A percentile compares a stretch with the other conserved stretches of the same genome.
Evolutionary conservation across 768 basidiomycete genomes (phyloP).

Genomic region (Daedaleopsis sinensis): DNA sequence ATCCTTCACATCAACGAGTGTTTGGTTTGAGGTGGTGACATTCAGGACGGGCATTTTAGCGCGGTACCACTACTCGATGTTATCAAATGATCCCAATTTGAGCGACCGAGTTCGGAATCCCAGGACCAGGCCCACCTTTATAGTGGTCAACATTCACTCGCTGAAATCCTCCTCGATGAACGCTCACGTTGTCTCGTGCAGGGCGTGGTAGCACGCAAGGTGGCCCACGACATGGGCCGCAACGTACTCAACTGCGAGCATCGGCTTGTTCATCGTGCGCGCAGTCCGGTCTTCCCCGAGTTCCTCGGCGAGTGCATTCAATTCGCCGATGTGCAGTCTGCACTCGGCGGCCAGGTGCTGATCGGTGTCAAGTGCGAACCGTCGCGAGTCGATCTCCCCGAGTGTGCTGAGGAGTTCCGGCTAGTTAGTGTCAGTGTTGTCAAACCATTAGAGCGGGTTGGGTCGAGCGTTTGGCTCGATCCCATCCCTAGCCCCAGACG

Average conservation of each 20-base stretch:
- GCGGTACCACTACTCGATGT: constrained; percentile 58
- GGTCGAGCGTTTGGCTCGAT: too few relatives aligned
- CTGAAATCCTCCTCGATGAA: constrained; percentile 58
- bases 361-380: constrained; percentile 51
- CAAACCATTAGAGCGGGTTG: constrained; percentile 50
- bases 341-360: constrained; percentile 49
- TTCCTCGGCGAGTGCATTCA: constrained; percentile 38
- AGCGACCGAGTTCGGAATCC: too few relatives aligned
- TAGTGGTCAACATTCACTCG: constrained; percentile 44
- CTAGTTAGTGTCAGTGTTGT: constrained; percentile 54
- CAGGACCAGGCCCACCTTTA: constrained; percentile 44
- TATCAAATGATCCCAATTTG: constrained; percentile 32
- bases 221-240: constrained; percentile 45
- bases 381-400: constrained; percentile 38
- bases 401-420: constrained; percentile 44
- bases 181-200: constrained; percentile 56
- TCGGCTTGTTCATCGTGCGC: constrained; percentile 43
- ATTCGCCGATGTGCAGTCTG: constrained; percentile 54
- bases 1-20: constrained; percentile 79
- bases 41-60: constrained; percentile 51
- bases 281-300: constrained; percentile 46
- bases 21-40: constrained; percentile 55
- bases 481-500: too few relatives aligned
- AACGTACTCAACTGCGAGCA: constrained; percentile 52
- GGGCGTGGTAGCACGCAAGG: constrained; percentile 43